Base-by-base conservation (phyloP, 495 filamentous ascomycete genomes). In the Bacidia rubella region DNA sequence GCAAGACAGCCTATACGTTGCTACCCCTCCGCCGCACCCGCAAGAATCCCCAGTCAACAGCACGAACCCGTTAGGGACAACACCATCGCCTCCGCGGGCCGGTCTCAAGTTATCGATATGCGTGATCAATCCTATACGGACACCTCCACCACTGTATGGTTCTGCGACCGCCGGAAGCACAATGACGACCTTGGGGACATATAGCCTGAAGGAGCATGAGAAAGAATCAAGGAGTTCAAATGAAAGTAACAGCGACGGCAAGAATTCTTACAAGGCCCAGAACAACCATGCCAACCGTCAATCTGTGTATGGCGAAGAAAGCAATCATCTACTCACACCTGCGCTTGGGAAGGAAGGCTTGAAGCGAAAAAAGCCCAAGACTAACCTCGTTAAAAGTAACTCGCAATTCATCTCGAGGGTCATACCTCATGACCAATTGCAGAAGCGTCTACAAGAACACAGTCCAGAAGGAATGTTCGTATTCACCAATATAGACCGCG, bases 301-400 rank as follows among this genome's bases (percentile, higher is more conserved):
- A n/a, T 84, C 86, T 0, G 75, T 78, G 20, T 97, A 95, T 65
- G 92, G 90, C n/a, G 85, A 89, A 55, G 85, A 85, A 44, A 15
- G 29, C 7, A 96, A 96, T 62, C 71, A 78, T 12, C 74, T 85
- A 19, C 73, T 97, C 43, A 63, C 68, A 10, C 49, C 62, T 35
- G 67, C 72, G 1, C 70, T 74, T 20, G 65, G 70, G 2, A 95
- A 88, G 66, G 89, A 95, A 57, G 72, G 76, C 2, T 69, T 74
- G 47, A 95, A 94, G 66, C 70, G 81, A 59, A 75, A 83, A 55
- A 98, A 97, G 67, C 93, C 92, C 11, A 96, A 95, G 70, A 95
- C 87, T 65, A 97, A 92, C 64, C 89, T 98, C 60, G 79, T 89
- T 39, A 98, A 98, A 72, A 96, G 87, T 69, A 96, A 94, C 66